These are phyloP conservation scores for Globisporangium mamillatum DNA, from an alignment of 352 stramenopile genomes.

Conservation along the genomic window DNA sequence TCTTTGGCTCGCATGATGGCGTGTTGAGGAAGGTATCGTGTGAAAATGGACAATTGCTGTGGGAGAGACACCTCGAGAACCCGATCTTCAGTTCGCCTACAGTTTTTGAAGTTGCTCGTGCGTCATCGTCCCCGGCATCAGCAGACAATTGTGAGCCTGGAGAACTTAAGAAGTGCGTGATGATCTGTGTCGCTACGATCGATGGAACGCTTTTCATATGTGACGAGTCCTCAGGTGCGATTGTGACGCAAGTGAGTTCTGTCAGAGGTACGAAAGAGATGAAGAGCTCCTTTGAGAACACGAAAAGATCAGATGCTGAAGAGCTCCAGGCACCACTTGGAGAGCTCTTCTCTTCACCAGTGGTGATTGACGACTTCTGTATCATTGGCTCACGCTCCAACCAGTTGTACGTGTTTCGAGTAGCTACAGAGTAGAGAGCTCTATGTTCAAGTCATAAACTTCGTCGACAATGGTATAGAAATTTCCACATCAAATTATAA, in stretches of 20 bases:
- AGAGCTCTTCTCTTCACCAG: conserved; percentile 56
- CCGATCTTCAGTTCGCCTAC: conserved; percentile 49
- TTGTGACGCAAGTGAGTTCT: conserved; percentile 17
- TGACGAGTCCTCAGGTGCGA: conserved; percentile 34
- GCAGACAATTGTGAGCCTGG: neutral
- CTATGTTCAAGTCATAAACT: neutral
- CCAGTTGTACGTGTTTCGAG: conserved; percentile 32
- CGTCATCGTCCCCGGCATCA: neutral
- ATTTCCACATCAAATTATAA: neutral
- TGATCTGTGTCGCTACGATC: conserved; percentile 46
- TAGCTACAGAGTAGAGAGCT: neutral
- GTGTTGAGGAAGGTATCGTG: conserved; percentile 37
- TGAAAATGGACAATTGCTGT: conserved; percentile 29
- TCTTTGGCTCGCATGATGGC: conserved; percentile 60
- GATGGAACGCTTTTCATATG: conserved; percentile 36
- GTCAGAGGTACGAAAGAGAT: neutral
- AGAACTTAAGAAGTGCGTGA: conserved; percentile 7
- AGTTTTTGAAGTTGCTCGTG: conserved; percentile 19
- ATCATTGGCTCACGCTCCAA: conserved; percentile 55
- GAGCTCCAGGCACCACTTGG: conserved; percentile 14
- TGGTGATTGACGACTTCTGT: conserved; percentile 39
- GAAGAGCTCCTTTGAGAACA: neutral
- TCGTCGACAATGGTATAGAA: neutral
- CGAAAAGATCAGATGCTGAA: neutral
- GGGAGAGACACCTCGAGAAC: conserved; percentile 26